These are phyloP conservation scores for Fusarium falciforme DNA, from an alignment of 2,329 filamentous ascomycete genomes.

Conservation along the genomic window DNA sequence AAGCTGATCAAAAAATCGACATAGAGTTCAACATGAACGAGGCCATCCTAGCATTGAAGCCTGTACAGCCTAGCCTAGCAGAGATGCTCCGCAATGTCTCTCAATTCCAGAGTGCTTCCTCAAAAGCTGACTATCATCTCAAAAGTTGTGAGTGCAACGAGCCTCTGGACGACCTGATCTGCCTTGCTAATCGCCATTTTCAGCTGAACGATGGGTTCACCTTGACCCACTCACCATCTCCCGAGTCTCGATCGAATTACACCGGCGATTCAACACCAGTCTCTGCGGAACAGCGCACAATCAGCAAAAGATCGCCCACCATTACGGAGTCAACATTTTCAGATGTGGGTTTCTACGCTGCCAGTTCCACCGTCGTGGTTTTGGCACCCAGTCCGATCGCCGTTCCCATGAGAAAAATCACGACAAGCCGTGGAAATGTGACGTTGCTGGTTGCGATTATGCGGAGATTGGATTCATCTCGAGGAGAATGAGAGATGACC, in stretches of 20 bases:
- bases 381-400: background rate
- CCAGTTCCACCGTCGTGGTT: background rate
- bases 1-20: accelerated
- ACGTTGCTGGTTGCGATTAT: background rate
- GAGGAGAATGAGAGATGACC: background rate
- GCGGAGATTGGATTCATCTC: background rate
- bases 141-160: background rate
- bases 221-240: background rate
- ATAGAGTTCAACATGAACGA: background rate
- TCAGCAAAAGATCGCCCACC: background rate
- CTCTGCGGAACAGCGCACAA: background rate
- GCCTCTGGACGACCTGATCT: accelerated
- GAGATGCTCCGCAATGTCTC: background rate
- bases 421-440: background rate
- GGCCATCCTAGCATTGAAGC: background rate
- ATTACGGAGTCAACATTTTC: background rate
- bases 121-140: background rate
- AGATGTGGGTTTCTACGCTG: background rate
- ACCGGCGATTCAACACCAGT: background rate
- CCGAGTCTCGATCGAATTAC: background rate
- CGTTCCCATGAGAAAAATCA: background rate
- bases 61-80: background rate
- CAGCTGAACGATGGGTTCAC: background rate
- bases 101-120: background rate
- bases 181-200: background rate